A percentile compares a stretch with the other conserved stretches of the same genome.
phyloP scores from a whole-genome alignment of 495 filamentous ascomycete species.

The Aspergillus baeticus region DNA sequence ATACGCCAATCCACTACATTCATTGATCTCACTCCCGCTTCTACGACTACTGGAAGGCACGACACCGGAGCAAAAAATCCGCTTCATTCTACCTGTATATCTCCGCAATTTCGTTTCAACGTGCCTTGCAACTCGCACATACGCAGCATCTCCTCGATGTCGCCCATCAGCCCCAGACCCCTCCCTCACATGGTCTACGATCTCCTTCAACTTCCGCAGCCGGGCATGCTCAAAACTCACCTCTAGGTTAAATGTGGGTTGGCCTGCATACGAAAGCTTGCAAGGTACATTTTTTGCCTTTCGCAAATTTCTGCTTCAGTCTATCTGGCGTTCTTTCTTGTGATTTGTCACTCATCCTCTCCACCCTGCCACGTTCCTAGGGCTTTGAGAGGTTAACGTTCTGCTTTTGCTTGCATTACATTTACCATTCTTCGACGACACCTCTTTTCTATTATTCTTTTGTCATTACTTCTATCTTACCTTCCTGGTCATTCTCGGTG shows the following conservation, averaged over 20 bases:
- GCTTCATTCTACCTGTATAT: slow-evolving; percentile 23
- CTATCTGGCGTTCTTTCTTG: slow-evolving; percentile 24
- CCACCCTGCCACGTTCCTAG: slow-evolving; percentile 47
- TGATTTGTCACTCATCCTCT: slow-evolving; percentile 31
- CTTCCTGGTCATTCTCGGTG: slow-evolving; percentile 32
- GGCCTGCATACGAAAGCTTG: slow-evolving; percentile 30
- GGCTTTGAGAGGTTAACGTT: slow-evolving; percentile 32
- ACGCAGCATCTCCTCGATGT: slow-evolving; percentile 22
- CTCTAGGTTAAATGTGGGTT: neutral
- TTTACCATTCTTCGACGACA: slow-evolving; percentile 15
- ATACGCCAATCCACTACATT: slow-evolving; percentile 13
- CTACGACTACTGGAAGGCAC: slow-evolving; percentile 37
- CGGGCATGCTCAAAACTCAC: neutral
- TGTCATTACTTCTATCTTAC: slow-evolving; percentile 22
- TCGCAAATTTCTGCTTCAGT: slow-evolving; percentile 17
- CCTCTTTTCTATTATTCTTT: slow-evolving; percentile 19
- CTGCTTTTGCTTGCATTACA: slow-evolving; percentile 17
- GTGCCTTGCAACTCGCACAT: slow-evolving; percentile 39
- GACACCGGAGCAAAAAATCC: slow-evolving; percentile 34
- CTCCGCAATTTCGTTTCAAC: slow-evolving; percentile 24
- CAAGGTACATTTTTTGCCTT: slow-evolving; percentile 28
- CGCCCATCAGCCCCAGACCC: slow-evolving; percentile 12
- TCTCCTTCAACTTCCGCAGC: neutral
- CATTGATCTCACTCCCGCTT: slow-evolving; percentile 18
- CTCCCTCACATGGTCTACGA: slow-evolving; percentile 5